These are phyloP conservation scores for Podospora pseudoanserina DNA, from an alignment of 495 filamentous ascomycete species.

Conservation along the genomic window DNA sequence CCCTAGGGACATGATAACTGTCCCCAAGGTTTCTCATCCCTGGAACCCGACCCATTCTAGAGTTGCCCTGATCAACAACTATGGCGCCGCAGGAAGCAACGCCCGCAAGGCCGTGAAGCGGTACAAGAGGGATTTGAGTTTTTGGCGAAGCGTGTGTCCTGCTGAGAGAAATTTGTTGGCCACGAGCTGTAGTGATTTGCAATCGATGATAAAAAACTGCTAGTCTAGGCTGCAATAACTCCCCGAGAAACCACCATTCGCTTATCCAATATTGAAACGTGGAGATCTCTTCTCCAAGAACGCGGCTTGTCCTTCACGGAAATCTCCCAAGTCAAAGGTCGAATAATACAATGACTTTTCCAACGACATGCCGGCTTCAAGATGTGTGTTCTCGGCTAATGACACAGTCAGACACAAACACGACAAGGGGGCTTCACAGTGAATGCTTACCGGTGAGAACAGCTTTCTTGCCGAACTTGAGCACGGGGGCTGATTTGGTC, in stretches of 20 bases:
- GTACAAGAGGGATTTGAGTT: constrained; percentile 1
- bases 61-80: too few relatives aligned
- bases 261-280: too few relatives aligned
- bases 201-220: too few relatives aligned
- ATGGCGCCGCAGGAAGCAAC: too few relatives aligned
- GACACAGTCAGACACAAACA: background rate
- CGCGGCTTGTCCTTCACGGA: constrained; percentile 4
- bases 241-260: too few relatives aligned
- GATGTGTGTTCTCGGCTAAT: constrained; percentile 2
- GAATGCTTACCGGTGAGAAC: background rate
- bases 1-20: too few relatives aligned
- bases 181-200: too few relatives aligned
- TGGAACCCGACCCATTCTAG: too few relatives aligned
- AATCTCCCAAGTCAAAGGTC: background rate
- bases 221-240: too few relatives aligned
- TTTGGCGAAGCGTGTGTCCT: background rate
- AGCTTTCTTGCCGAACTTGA: background rate
- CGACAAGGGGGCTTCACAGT: background rate
- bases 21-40: too few relatives aligned
- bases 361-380: background rate
- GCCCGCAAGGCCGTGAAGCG: background rate
- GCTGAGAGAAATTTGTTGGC: too few relatives aligned
- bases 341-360: constrained; percentile 5
- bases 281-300: background rate
- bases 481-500: background rate